These are phyloP conservation scores for Chalciporus piperatus DNA, from an alignment of 768 basidiomycete genomes.

Conservation along the genomic window DNA sequence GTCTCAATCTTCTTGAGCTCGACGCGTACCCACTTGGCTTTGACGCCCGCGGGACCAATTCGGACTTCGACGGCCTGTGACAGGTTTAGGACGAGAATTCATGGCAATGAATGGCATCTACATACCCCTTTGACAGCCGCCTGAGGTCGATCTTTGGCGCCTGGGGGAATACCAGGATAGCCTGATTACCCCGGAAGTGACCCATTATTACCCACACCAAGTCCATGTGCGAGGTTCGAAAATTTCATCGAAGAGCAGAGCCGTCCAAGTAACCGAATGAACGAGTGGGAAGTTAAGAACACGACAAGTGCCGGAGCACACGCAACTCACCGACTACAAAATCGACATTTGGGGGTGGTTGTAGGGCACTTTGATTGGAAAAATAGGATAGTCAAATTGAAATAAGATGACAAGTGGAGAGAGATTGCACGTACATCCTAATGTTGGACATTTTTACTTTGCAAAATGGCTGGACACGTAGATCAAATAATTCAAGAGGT, in stretches of 20 bases:
- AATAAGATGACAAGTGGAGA: not conserved
- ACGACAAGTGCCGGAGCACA: not conserved
- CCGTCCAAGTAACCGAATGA: conserved; percentile 1
- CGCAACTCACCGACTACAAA: conserved; percentile 69
- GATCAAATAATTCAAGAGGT: too few species aligned
- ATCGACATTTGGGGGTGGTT: conserved; percentile 86
- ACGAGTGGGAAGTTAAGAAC: not conserved
- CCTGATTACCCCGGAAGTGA: conserved; percentile 40
- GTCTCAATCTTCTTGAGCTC: conserved; percentile 91
- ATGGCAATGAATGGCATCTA: conserved; percentile 14
- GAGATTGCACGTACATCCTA: conserved; percentile 38
- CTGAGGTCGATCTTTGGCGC: conserved; percentile 69
- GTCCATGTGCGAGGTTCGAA: too few species aligned
- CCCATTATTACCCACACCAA: too few species aligned
- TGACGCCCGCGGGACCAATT: conserved; percentile 67
- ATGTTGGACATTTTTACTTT: conserved; percentile 49
- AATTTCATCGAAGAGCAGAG: too few species aligned
- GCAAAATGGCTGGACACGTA: too few species aligned
- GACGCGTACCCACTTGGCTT: conserved; percentile 89
- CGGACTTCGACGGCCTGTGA: conserved; percentile 82
- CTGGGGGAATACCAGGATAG: conserved; percentile 87
- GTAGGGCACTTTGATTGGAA: conserved; percentile 57
- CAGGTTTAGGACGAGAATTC: not conserved
- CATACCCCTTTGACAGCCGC: conserved; percentile 84
- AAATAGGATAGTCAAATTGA: conserved; percentile 9